These are phyloP conservation scores for Rubus idaeus DNA, from an alignment of 306 rosid species.

Conservation along the genomic window DNA sequence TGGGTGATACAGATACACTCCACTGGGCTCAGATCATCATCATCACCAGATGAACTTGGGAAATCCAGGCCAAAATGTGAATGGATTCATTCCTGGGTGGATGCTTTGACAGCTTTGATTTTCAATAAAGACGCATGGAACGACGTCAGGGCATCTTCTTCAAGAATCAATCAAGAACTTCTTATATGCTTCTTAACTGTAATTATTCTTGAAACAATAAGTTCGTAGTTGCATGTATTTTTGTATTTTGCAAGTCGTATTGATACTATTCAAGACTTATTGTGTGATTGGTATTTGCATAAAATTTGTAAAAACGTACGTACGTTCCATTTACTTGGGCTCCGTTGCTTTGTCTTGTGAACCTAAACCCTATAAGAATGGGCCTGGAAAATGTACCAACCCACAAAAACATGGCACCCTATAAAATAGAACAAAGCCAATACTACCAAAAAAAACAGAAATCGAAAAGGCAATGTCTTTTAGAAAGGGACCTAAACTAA, in stretches of 20 bases:
- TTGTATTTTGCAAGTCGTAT: not conserved
- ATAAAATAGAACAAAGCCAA: too few relatives aligned
- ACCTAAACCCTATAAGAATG: not conserved
- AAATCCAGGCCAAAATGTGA: conserved; percentile 38
- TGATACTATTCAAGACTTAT: not conserved
- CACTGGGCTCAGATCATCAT: conserved; percentile 27
- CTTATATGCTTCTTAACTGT: not conserved
- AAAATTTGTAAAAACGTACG: not conserved
- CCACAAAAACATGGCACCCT: too few relatives aligned
- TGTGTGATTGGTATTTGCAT: not conserved
- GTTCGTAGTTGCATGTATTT: not conserved
- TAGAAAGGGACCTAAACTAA: too few relatives aligned
- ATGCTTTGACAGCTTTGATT: conserved; percentile 44
- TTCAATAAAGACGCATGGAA: not conserved
- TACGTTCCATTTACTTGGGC: not conserved
- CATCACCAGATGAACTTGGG: conserved; percentile 35
- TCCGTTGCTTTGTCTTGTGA: not conserved
- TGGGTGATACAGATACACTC: conserved; percentile 48
- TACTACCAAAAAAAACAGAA: too few relatives aligned
- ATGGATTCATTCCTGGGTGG: conserved; percentile 65
- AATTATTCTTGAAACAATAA: not conserved
- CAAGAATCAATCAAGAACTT: not conserved
- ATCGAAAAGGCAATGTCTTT: too few relatives aligned
- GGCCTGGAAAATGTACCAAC: not conserved
- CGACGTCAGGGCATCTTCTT: not conserved